phyloP scores from a whole-genome alignment of 2,329 filamentous ascomycete species.

The Diaporthe citri region DNA sequence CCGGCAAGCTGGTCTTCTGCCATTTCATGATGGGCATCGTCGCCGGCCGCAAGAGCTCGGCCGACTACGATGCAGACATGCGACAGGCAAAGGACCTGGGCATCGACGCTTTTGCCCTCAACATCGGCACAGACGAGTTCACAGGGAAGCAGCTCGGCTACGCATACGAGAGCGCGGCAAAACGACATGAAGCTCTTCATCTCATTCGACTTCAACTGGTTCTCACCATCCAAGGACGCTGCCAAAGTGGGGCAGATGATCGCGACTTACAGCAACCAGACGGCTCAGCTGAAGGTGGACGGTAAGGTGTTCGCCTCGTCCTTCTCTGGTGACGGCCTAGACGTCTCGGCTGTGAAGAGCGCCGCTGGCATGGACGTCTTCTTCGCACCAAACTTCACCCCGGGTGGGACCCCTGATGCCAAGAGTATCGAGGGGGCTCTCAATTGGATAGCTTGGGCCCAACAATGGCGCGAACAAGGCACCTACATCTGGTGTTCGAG shows the following conservation, averaged over 20 bases:
- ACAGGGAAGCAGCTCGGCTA: conserved; percentile 59
- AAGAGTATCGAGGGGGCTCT: conserved; percentile 57
- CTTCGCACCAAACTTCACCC: conserved; percentile 65
- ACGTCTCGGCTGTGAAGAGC: conserved; percentile 55
- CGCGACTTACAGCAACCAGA: conserved; percentile 55
- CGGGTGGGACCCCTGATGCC: conserved; percentile 52
- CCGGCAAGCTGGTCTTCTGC: conserved; percentile 40
- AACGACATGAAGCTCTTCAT: conserved; percentile 67
- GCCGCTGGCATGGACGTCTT: conserved; percentile 59
- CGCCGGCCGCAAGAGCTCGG: conserved; percentile 36
- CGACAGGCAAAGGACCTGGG: conserved; percentile 41
- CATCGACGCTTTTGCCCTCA: conserved; percentile 50
- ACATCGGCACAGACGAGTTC: conserved; percentile 52
- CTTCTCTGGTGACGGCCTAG: conserved; percentile 62
- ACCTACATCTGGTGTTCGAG: conserved; percentile 52
- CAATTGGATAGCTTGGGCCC: conserved; percentile 56
- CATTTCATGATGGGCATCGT: conserved; percentile 41
- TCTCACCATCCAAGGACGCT: conserved; percentile 47
- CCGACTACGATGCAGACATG: conserved; percentile 41
- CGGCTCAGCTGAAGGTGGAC: conserved; percentile 63
- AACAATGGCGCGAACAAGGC: conserved; percentile 63
- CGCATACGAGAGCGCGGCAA: conserved; percentile 62
- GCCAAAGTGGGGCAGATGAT: conserved; percentile 59
- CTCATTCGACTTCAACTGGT: conserved; percentile 59
- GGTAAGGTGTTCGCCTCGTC: conserved; percentile 65